phyloP scores from a whole-genome alignment of 768 basidiomycete genomes.

The Boletellus sp. region DNA sequence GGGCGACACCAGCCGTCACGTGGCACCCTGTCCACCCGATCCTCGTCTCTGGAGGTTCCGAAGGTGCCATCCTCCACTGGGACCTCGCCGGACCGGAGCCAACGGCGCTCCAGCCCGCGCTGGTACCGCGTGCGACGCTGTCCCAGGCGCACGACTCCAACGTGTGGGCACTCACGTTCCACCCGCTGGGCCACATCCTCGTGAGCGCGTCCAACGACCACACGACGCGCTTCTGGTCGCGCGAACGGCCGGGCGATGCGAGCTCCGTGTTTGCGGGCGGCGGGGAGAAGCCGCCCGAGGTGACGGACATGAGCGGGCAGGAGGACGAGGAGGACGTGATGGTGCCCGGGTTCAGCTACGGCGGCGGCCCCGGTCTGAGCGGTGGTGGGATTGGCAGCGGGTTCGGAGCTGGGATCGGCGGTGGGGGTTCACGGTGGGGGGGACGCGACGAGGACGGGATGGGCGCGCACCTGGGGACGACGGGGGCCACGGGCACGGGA shows the following conservation, averaged over 20 bases:
- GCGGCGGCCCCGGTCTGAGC: not conserved
- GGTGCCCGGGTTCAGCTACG: constrained; percentile 70
- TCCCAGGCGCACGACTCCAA: constrained; percentile 98
- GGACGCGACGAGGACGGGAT: constrained; percentile 42
- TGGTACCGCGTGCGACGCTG: constrained; percentile 74
- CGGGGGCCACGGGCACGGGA: not conserved
- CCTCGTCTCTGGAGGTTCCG: constrained; percentile 90
- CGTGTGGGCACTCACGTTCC: constrained; percentile 93
- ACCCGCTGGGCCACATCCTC: constrained; percentile 93
- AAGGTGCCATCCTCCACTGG: constrained; percentile 94
- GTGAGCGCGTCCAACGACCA: constrained; percentile 96
- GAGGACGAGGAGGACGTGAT: constrained; percentile 74
- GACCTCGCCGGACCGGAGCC: constrained; percentile 68
- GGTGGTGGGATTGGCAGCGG: constrained; percentile 9
- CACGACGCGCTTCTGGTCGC: constrained; percentile 98
- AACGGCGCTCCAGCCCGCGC: constrained; percentile 33
- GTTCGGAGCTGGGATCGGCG: constrained; percentile 20
- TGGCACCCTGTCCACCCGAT: constrained; percentile 97
- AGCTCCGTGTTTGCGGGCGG: constrained; percentile 75
- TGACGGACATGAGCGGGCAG: constrained; percentile 50
- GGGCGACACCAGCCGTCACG: constrained; percentile 84
- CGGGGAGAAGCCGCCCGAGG: constrained; percentile 80
- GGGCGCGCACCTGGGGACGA: constrained; percentile 31
- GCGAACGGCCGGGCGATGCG: constrained; percentile 83
- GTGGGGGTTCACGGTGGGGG: constrained; percentile 36